Percentiles rank a stretch among this genome's conserved stretches.
These are phyloP conservation scores for Coffea canephora DNA, from an alignment of 257 asterid genomes.

Conservation along the genomic window DNA sequence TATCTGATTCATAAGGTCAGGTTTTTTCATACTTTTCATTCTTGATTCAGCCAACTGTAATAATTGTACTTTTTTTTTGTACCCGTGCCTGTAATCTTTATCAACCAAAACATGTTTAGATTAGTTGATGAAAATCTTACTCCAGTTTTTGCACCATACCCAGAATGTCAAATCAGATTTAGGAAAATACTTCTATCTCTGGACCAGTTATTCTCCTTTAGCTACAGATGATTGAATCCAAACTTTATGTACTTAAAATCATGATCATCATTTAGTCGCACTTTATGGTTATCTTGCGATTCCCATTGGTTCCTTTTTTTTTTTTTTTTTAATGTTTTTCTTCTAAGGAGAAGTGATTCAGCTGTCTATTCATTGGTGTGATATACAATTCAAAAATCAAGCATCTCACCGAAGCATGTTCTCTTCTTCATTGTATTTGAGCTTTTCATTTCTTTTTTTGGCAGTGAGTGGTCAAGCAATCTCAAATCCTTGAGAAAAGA, in stretches of 20 bases:
- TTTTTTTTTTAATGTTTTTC: neutral
- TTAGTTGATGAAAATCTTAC: neutral
- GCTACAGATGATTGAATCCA: neutral
- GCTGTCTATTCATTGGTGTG: neutral
- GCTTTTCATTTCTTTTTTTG: constrained; percentile 5
- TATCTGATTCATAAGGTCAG: neutral
- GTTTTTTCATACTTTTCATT: neutral
- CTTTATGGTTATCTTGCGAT: neutral
- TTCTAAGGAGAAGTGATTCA: neutral
- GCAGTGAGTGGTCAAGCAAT: constrained; percentile 49
- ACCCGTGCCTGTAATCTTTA: neutral
- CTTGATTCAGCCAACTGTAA: neutral
- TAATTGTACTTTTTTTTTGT: neutral
- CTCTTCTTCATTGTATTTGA: neutral
- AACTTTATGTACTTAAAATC: neutral
- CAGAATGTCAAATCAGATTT: neutral
- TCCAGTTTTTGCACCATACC: neutral
- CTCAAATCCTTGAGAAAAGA: constrained; percentile 38
- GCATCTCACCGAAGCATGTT: neutral
- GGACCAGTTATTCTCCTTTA: neutral
- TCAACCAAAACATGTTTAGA: neutral
- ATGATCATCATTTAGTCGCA: neutral
- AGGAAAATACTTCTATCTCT: neutral
- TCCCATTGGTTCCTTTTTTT: neutral
- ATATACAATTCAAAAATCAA: neutral